Evolutionary conservation across 768 basidiomycete species (phyloP), one percentile per base, ranked within the genome.

Genomic region (Mycena kentingensis): DNA sequence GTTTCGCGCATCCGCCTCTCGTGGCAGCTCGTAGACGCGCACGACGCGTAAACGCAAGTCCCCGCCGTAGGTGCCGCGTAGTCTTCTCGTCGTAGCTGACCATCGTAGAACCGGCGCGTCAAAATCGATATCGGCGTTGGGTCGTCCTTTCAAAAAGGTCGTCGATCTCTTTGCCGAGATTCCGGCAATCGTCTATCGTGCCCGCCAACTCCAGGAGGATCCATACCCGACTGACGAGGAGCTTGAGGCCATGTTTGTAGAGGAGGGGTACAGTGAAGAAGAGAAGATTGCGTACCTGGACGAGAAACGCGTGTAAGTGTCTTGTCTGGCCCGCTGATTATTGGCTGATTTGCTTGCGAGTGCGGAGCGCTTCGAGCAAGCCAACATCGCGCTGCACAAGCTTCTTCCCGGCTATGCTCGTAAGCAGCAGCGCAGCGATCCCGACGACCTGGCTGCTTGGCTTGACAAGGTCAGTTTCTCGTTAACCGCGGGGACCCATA

Each of bases 161-260:
- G 21, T 18, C 26, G 32, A 11, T 1, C 19, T 54, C 18, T 54
- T 54, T 15, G 52, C 39, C 21, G 52, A 54, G 25, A 39, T 54
- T 4, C 18, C 52, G 26, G 29, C 21, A 2, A 19, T 49, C 7
- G 19, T 54, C 16, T 7, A 38, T 4, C 43, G 44, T 1, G 52
- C 46, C 2, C 46, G 43, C 26, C n/a, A 26, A 5, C 49, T 48
- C 46, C 4, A 10, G 4, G 19, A 22, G 15, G 15, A 36, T 5
- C 46, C 18, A 8, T 28, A 18, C n/a, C 27, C 27, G 2, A 24
- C 32, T 1, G 46, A 48, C 6, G 22, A 53, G 25, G 46, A 43
- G 4, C 31, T 19, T n/a, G 38, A 6, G 37, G 47, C 38, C 24
- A 34, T 26, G 38, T 25, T 42, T 24, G 29, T 19, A 8, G 32